phyloP scores from a whole-genome alignment of 495 filamentous ascomycete species.

The Bryoglossum gracile region DNA sequence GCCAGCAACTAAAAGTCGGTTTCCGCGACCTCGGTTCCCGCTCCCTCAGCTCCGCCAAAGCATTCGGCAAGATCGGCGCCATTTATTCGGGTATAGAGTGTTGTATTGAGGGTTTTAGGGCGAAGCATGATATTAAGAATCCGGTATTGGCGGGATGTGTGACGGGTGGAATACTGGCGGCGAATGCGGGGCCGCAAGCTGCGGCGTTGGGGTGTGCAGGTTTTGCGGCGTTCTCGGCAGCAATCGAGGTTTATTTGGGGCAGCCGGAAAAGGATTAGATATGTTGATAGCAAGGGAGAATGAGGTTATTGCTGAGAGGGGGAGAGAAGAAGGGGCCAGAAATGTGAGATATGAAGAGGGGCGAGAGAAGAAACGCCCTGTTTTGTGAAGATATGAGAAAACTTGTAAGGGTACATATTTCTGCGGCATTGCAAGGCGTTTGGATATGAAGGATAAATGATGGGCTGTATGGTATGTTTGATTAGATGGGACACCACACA shows the following conservation, averaged over 20 bases:
- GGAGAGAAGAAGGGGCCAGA: neutral
- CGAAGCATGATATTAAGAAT: conserved; percentile 91
- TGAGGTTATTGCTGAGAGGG: neutral
- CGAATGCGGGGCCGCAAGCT: conserved; percentile 83
- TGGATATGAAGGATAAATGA: no score
- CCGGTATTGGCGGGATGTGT: conserved; percentile 82
- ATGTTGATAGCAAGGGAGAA: neutral
- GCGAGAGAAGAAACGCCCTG: no score
- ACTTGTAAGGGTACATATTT: neutral
- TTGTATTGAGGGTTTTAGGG: conserved; percentile 83
- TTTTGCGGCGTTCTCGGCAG: conserved; percentile 91
- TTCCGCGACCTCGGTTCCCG: conserved; percentile 91
- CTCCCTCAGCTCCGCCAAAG: conserved; percentile 80
- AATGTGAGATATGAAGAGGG: no score
- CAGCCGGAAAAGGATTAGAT: conserved; percentile 44
- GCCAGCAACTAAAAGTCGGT: conserved; percentile 71
- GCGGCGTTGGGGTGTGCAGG: conserved; percentile 84
- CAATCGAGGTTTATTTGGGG: conserved; percentile 89
- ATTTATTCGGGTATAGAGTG: conserved; percentile 92
- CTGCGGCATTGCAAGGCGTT: neutral
- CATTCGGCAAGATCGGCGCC: conserved; percentile 87
- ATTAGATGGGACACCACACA: no score
- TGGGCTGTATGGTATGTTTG: neutral
- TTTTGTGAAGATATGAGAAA: neutral
- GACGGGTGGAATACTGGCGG: conserved; percentile 80